phyloP scores from a whole-genome alignment of 2,329 filamentous ascomycete species.

The Helicocarpus griseus region DNA sequence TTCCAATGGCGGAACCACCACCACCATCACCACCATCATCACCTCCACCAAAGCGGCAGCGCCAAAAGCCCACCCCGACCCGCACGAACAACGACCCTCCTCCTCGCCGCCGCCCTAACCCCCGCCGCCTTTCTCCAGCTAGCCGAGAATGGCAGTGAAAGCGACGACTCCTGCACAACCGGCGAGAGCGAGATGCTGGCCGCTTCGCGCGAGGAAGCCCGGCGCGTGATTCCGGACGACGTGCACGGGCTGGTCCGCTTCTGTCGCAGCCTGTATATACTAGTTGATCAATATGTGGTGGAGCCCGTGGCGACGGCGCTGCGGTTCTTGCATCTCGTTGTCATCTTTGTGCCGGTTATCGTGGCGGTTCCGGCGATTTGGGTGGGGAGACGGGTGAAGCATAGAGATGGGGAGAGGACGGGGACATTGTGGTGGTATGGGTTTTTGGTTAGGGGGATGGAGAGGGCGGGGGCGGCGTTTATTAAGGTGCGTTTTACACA shows the following conservation, averaged over 20 bases:
- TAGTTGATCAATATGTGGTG: conserved; percentile 50
- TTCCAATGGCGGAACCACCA: neutral
- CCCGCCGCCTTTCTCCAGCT: conserved; percentile 52
- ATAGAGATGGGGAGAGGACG: conserved; percentile 62
- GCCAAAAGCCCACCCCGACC: conserved; percentile 49
- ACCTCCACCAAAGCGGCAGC: conserved; percentile 50
- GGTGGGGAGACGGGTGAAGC: conserved; percentile 56
- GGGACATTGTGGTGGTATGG: conserved; percentile 93
- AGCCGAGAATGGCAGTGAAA: conserved; percentile 40
- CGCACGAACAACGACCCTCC: conserved; percentile 20
- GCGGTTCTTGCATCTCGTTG: conserved; percentile 75
- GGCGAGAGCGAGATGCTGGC: conserved; percentile 80
- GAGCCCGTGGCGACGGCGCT: conserved; percentile 81
- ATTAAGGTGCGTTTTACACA: conserved; percentile 62
- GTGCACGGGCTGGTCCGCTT: conserved; percentile 51
- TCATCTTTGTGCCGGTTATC: conserved; percentile 88
- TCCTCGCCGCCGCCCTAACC: conserved; percentile 39
- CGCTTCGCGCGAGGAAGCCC: conserved; percentile 66
- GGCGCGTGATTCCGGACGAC: conserved; percentile 55
- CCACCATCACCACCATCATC: conserved; percentile 33
- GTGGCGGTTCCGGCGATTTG: conserved; percentile 69
- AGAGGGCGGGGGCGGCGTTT: conserved; percentile 85
- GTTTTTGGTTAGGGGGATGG: conserved; percentile 82
- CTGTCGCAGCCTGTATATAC: conserved; percentile 51
- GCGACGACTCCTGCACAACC: conserved; percentile 48